phyloP scores from a whole-genome alignment of 805 yeast genomes.

The Candida railenensis region DNA sequence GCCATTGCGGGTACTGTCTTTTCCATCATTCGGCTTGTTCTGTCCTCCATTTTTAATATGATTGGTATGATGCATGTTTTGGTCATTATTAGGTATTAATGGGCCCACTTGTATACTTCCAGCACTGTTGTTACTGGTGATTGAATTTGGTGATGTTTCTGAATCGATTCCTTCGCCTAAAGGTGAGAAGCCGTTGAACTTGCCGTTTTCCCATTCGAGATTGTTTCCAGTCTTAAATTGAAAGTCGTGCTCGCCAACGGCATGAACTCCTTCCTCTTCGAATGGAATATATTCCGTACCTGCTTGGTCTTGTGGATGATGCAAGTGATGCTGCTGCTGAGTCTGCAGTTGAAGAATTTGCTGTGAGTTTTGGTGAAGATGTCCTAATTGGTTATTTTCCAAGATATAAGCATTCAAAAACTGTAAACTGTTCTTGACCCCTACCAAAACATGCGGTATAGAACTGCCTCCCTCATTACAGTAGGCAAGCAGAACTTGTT shows the following conservation, averaged over 20 bases:
- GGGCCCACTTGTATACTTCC: neutral
- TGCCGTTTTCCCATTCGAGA: conserved; percentile 2
- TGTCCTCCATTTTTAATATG: neutral
- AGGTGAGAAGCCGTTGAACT: conserved; percentile 2
- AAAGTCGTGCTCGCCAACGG: neutral
- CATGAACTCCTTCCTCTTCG: neutral
- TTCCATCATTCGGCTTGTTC: neutral
- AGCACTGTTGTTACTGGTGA: conserved; percentile 8
- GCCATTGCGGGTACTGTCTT: too few species aligned
- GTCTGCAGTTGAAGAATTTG: neutral
- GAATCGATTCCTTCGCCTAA: conserved; percentile 1
- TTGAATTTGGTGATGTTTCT: conserved; percentile 17
- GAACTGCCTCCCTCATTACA: conserved; percentile 53
- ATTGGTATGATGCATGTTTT: neutral
- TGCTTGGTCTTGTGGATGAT: neutral
- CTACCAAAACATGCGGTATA: conserved; percentile 69
- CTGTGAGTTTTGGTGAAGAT: neutral
- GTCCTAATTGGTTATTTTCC: conserved; percentile 30
- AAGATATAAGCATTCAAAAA: conserved; percentile 54
- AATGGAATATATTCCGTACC: neutral
- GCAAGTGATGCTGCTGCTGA: neutral
- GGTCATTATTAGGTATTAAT: neutral
- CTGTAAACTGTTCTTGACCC: conserved; percentile 48
- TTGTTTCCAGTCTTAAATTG: neutral
- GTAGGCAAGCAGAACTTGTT: conserved; percentile 71